Evolutionary conservation across 179 eudicot genomes (phyloP).

Genomic region (Beta corolliflora): DNA sequence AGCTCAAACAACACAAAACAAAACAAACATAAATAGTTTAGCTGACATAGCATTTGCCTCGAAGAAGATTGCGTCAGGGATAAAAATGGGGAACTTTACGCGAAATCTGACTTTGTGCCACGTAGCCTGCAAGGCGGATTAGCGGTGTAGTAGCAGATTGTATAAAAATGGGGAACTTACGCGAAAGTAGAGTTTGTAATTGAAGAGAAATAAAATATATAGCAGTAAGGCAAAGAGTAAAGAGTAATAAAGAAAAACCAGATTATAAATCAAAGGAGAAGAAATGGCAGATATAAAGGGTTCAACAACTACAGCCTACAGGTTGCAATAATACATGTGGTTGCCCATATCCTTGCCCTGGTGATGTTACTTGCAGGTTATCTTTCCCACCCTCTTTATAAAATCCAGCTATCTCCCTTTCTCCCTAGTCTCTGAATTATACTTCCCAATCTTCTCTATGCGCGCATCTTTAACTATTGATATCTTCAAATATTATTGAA

Average conservation of each 20-base stretch:
- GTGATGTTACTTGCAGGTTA: conserved; percentile 29
- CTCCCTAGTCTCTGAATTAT: too few relatives aligned
- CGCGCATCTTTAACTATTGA: too few relatives aligned
- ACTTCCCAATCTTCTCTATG: too few relatives aligned
- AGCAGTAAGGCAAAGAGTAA: too few relatives aligned
- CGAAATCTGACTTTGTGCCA: background rate
- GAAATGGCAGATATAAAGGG: conserved; percentile 34
- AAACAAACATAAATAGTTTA: too few relatives aligned
- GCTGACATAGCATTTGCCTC: too few relatives aligned
- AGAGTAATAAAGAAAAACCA: background rate
- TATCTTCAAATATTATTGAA: too few relatives aligned
- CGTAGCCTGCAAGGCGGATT: background rate
- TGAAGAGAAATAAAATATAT: too few relatives aligned
- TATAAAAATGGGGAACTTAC: background rate
- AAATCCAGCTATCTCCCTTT: background rate
- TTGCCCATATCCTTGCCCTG: conserved; percentile 35
- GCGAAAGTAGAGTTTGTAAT: too few relatives aligned
- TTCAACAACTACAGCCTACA: background rate
- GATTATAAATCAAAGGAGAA: background rate
- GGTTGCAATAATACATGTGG: conserved; percentile 30
- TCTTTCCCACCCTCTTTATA: background rate
- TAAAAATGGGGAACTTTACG: too few relatives aligned
- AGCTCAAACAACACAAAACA: too few relatives aligned
- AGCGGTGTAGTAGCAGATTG: background rate
- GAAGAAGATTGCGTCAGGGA: too few relatives aligned